Base-by-base conservation (phyloP, 1,284 basidiomycete species). In the Veloporphyrellus conicus region DNA sequence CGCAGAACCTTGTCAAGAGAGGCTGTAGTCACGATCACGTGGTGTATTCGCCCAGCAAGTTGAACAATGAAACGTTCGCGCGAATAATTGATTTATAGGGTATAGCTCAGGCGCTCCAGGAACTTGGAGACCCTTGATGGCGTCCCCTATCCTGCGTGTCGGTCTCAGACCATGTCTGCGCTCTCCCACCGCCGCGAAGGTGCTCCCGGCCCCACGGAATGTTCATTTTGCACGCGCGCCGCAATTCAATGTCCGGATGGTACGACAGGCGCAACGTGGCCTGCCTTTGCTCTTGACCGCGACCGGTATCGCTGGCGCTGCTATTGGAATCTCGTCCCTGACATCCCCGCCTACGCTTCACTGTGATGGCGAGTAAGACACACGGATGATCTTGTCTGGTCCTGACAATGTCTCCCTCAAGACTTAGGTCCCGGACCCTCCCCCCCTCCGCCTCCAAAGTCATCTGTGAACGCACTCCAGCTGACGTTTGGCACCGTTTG, bases 401-500 rank as follows among this genome's bases (percentile, higher is more conserved):
- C 16, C 43, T 57, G 48, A 63, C 43, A 20, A 11, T 12, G 8
- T 39, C 28, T 33, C 18, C 38, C 20, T 41, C 46, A 47, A 67
- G 63, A 48, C n/a, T n/a, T 39, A 33, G 36, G 4, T 10, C 43
- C n/a, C n/a, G n/a, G n/a, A 18, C 47, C 54, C 23, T 28, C 49
- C 15, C 34, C 70, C 9, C 76, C 78, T 1, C 76, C 80, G 16
- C 79, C 77, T 2, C 84, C 89, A 2, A 59, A 73, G 43, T 91
- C 89, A 31, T 77, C 79, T 1, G 74, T 95, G 23, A 87, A 82
- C 53, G 52, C 83, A n/a, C 90, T 89, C 62, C 83, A 94, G 60
- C 80, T 97, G 38, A 76, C 83, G 0, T 96, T 97, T 62, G 93
- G 94, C 27, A 89, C 90, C 12, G 81, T 89, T 1, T 82, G 84